Evolutionary conservation across 2,329 filamentous ascomycete genomes (phyloP).

Genomic region (Aspergillus chevalieri): DNA sequence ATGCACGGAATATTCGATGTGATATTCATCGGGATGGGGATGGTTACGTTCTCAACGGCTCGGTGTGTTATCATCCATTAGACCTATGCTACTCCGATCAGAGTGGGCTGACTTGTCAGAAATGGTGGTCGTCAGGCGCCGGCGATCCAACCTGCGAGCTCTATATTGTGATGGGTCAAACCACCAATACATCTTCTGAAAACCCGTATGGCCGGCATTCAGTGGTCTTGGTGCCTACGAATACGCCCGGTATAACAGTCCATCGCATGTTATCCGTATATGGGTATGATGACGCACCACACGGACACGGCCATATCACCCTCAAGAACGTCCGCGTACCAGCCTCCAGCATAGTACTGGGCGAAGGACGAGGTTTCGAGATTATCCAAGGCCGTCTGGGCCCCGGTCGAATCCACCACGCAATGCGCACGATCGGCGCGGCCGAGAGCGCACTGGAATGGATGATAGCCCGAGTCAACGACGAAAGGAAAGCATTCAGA

Average conservation of each 20-base stretch:
- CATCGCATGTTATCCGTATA: constrained; percentile 91
- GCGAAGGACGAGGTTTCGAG: constrained; percentile 90
- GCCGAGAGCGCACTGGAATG: constrained; percentile 88
- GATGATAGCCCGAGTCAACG: constrained; percentile 92
- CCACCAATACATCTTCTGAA: constrained; percentile 60
- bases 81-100: not conserved
- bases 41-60: constrained; percentile 85
- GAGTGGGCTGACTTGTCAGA: constrained; percentile 45
- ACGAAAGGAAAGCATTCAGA: constrained; percentile 90
- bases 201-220: constrained; percentile 87
- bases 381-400: constrained; percentile 97
- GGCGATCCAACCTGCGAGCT: constrained; percentile 87
- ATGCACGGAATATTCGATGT: constrained; percentile 88
- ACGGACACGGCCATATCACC: constrained; percentile 87
- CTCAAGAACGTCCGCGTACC: constrained; percentile 91
- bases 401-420: constrained; percentile 93
- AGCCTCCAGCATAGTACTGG: constrained; percentile 74
- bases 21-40: constrained; percentile 76
- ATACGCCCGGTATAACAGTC: constrained; percentile 79
- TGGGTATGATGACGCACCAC: constrained; percentile 96
- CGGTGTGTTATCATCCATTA: constrained; percentile 44
- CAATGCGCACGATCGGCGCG: constrained; percentile 89
- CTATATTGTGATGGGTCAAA: constrained; percentile 97
- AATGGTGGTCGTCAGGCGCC: constrained; percentile 98
- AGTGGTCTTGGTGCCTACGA: constrained; percentile 78